Evolutionary conservation across 2,329 filamentous ascomycete genomes (phyloP).

Genomic region (Byssoonygena ceratinophila): DNA sequence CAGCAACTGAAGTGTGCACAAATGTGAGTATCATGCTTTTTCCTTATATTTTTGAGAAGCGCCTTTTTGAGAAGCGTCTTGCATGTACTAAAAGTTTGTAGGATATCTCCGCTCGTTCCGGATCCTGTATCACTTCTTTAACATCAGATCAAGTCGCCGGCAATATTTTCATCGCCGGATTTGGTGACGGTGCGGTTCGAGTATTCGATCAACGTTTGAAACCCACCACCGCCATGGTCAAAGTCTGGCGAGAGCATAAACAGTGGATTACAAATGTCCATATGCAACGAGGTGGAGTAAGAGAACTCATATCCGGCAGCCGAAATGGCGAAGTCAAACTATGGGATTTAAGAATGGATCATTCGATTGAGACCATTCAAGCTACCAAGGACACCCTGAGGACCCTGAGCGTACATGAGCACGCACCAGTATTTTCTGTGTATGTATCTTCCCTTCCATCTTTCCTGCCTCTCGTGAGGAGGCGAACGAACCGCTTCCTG

Average conservation of each 20-base stretch:
- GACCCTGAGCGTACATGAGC: constrained; percentile 86
- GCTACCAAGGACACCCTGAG: constrained; percentile 68
- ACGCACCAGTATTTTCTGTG: constrained; percentile 90
- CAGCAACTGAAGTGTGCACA: constrained; percentile 81
- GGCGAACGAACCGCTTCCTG: neutral
- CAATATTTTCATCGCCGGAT: constrained; percentile 89
- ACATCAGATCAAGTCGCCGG: constrained; percentile 97
- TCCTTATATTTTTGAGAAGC: too few relatives aligned
- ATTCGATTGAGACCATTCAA: constrained; percentile 60
- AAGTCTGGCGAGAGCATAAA: constrained; percentile 90
- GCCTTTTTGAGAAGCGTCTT: too few relatives aligned
- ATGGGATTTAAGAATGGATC: constrained; percentile 89
- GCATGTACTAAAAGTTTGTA: too few relatives aligned
- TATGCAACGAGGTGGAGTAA: constrained; percentile 87
- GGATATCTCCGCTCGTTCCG: constrained; percentile 89
- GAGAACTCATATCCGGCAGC: constrained; percentile 82
- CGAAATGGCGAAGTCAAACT: constrained; percentile 87
- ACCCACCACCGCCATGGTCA: constrained; percentile 83
- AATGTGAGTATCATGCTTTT: constrained; percentile 40
- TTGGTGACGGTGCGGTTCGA: constrained; percentile 86
- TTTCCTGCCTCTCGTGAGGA: neutral
- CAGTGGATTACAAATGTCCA: constrained; percentile 96
- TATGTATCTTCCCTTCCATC: constrained; percentile 43
- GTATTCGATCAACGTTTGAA: constrained; percentile 84
- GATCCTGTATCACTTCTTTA: constrained; percentile 87